Evolutionary conservation across 2,329 filamentous ascomycete genomes (phyloP), one percentile per base, ranked within the genome.

Genomic region (Alternaria brassicae): DNA sequence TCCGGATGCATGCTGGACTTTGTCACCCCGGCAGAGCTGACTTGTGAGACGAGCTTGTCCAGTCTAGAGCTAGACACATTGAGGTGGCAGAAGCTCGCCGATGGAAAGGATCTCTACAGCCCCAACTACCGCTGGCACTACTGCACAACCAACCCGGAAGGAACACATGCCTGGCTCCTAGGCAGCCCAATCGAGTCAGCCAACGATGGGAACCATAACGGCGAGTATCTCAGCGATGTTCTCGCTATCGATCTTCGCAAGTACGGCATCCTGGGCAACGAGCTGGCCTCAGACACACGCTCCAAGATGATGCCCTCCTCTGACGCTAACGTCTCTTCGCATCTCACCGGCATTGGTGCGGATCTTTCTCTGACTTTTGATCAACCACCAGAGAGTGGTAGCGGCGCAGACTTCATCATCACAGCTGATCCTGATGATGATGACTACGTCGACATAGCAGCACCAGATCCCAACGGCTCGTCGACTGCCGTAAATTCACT

Each of bases 61-160:
- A 91, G 93, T 3, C 81, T 99, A 25, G 95, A 99, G 69, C 83
- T 99, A 10, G 90, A 91, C 58, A 90, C 91, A 0, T 81, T 98
- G 49, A 89, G 93, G 47, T 99, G 95, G 95, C 93, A 97, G 77
- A 96, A 93, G 74, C 84, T 99, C 17, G 95, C 94, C 1, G 94
- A 97, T 72, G 95, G 95, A 3, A 90, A 92, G 49, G 95, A 99
- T 74, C 89, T 99, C 32, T 99, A 97, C 80, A 91, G 91, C 68
- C 83, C 88, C 0, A 92, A 91, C n/a, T 98, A 95, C 77, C 88
- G 94, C 60, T 99, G 95, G 95, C 94, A 98, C 77, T 99, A 99
- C 75, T 98, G 95, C 77, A 96, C 93, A 3, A 91, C 97, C 79
- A 96, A 97, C 74, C 89, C 95, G 61, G 92, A 96, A 70, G 94